Evolutionary conservation across 768 basidiomycete genomes (phyloP), one percentile per base, ranked within the genome.

Genomic region (Suillus weaverae): DNA sequence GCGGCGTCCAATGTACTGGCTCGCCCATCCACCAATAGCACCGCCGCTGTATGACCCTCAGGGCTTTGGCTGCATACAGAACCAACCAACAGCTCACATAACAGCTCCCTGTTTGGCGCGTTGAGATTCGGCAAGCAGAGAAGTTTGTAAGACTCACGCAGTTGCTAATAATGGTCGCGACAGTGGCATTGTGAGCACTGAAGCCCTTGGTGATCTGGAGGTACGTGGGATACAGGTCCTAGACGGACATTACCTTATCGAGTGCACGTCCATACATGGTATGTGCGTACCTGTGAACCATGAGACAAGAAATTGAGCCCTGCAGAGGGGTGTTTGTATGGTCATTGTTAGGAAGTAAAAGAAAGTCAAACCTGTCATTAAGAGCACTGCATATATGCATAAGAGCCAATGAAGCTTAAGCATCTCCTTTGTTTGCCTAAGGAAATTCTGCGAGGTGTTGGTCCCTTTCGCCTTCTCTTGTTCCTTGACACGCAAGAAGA

Each of bases 91-190:
- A 8, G 74, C 80, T 73, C 66, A 83, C 79, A 73, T 64, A 57
- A 83, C 77, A 18, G 83, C 82, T 41, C 83, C 82, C 81, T 81
- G 48, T 11, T 54, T 26, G 43, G 10, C 60, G 66, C 54, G 8
- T 62, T 32, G 36, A 67, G n/a, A 22, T 30, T 36, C 36, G 20
- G 32, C 38, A 32, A 22, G 48, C n/a, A 62, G 6, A 36, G 44
- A 54, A 13, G 11, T 61, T 59, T 48, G 30, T 46, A n/a, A 26
- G n/a, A 77, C 81, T 60, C 73, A 83, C 89, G 70, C 85, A 87
- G 71, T 86, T 91, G 50, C 90, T 88, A 66, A 95, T 90, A 72
- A 95, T 94, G 13, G 93, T 94, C 0, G 92, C 90, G 43, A 86
- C 81, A 6, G 89, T 90, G 1, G 92, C 83, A 66, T 81, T 70